Percentiles rank a stretch among this genome's conserved stretches.
Evolutionary conservation across 75 land plant genomes (phyloP).

Genomic region (Pinus albicaulis): DNA sequence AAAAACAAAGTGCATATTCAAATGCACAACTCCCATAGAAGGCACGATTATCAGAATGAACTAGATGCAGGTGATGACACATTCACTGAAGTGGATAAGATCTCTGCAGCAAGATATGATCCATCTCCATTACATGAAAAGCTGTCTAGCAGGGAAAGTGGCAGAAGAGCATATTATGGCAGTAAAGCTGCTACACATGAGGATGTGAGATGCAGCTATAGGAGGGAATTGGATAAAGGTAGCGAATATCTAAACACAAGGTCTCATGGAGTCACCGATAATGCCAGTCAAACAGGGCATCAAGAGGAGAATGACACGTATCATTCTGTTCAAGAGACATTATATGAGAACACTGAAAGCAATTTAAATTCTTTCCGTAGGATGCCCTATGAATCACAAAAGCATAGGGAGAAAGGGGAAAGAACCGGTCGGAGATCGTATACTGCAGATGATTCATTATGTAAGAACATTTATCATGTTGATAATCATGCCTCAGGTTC

Average conservation of each 20-base stretch:
- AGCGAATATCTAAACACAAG: neutral
- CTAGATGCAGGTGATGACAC: neutral
- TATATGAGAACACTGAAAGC: neutral
- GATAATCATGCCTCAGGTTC: neutral
- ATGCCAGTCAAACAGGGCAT: neutral
- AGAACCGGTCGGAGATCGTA: neutral
- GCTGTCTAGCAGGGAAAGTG: slow-evolving; percentile 1
- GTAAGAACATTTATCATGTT: neutral
- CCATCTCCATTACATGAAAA: neutral
- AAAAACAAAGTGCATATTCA: neutral
- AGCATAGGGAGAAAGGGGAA: slow-evolving; percentile 2
- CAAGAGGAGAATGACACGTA: neutral
- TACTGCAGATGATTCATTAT: neutral
- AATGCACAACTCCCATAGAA: neutral
- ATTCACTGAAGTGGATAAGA: neutral
- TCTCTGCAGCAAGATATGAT: slow-evolving; percentile 3
- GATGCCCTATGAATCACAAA: neutral
- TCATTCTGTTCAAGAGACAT: neutral
- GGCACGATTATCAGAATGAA: neutral
- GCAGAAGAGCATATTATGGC: neutral
- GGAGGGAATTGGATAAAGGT: neutral
- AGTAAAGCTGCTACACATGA: neutral
- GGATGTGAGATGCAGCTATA: neutral
- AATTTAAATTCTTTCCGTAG: slow-evolving; percentile 5
- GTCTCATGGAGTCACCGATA: neutral